Evolutionary conservation across 1,139 yeast species (phyloP).

Genomic region (Saccharomyces hybrid): DNA sequence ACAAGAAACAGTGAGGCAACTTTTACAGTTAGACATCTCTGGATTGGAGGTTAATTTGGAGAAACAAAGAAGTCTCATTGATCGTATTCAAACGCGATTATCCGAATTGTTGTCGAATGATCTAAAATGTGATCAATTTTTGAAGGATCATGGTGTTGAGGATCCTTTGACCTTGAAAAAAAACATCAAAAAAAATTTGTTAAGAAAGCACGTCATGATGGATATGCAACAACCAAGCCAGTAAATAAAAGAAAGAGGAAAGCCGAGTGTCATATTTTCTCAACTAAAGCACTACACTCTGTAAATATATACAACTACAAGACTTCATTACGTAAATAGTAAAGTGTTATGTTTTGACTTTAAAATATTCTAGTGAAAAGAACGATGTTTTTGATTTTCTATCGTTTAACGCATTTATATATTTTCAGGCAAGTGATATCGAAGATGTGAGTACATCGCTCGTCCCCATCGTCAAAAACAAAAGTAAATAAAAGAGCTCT

Average conservation of each 20-base stretch:
- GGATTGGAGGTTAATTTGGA: constrained; percentile 32
- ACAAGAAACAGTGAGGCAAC: constrained; percentile 34
- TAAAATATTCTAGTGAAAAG: neutral
- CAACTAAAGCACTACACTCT: neutral
- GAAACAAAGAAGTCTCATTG: constrained; percentile 27
- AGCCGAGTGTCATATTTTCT: neutral
- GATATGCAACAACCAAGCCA: constrained; percentile 10
- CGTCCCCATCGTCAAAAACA: neutral
- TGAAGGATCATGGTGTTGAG: constrained; percentile 29
- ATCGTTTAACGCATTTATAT: neutral
- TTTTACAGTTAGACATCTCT: constrained; percentile 36
- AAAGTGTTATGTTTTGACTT: neutral
- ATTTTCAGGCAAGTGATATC: neutral
- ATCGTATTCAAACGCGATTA: constrained; percentile 32
- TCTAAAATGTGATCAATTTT: constrained; percentile 27
- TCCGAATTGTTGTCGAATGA: constrained; percentile 34
- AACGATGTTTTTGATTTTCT: neutral
- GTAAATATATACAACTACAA: neutral
- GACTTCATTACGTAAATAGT: neutral
- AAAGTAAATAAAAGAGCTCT: neutral
- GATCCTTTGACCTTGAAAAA: constrained; percentile 36
- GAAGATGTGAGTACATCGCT: neutral
- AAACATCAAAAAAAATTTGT: constrained; percentile 45
- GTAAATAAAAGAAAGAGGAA: neutral
- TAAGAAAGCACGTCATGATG: constrained; percentile 41